Evolutionary conservation across 352 stramenopile genomes (phyloP), one percentile per base, ranked within the genome.

Genomic region (Thalassiosira ordinaria): DNA sequence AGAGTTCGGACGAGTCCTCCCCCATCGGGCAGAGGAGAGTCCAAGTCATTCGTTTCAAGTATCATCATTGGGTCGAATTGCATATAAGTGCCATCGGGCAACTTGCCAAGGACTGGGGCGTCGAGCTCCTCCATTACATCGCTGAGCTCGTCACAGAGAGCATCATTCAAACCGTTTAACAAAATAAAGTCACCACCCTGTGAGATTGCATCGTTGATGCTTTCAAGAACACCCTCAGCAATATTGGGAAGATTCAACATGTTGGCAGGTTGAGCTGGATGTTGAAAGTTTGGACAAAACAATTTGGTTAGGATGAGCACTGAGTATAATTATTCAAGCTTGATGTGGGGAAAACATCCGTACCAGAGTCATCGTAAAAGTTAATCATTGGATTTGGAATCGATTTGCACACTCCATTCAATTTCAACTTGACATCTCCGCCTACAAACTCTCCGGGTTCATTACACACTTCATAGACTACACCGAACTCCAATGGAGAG

Each of bases 51-150:
- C 27, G 80, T 65, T 57, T 83, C 62, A 2, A 87, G 35, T 1
- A 39, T 33, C 11, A 83, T 29, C 63, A 39, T 79, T 31, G 78
- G 73, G 73, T 88, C 80, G 57, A 77, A 88, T 29, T 77, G 46
- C 8, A 88, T 57, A 56, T 65, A 89, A 33, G 68, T 78, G 5
- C 74, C 78, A 80, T 86, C 82, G 11, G 57, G 63, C 4, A 89
- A 37, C 49, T 73, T 67, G 22, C 82, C 82, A 73, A 87, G 85
- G 24, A 89, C 29, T 16, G 84, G 75, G 26, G 71, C 4, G 64
- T 84, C 80, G 37, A 51, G 52, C 76, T 83, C 74, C 47, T 89
- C 83, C 14, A 56, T 79, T 0, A 89, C 52, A 74, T 80, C 83
- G 69, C 61, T 78, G 8, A 89, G 60, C 9, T 61, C 55, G 35